phyloP scores from a whole-genome alignment of 805 yeast species.

The Myxozyma lipomycoides region DNA sequence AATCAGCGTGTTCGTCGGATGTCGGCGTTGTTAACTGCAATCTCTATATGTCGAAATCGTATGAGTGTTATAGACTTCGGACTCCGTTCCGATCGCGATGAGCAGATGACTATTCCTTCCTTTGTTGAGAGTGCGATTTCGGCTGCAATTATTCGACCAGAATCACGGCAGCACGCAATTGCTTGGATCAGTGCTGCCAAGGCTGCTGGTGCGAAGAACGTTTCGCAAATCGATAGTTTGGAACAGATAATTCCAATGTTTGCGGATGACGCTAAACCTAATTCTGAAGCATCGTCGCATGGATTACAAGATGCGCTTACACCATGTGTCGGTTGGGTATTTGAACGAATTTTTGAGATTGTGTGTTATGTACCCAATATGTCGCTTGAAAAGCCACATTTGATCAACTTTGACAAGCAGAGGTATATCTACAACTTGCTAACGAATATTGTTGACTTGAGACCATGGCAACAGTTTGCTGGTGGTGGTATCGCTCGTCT shows the following conservation, averaged over 20 bases:
- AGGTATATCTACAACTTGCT: slow-evolving; percentile 63
- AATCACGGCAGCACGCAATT: slow-evolving; percentile 62
- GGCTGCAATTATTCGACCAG: slow-evolving; percentile 74
- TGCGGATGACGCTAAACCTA: neutral
- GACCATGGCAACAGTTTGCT: slow-evolving; percentile 31
- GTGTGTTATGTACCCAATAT: slow-evolving; percentile 75
- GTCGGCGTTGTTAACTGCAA: slow-evolving; percentile 60
- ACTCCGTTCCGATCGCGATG: slow-evolving; percentile 4
- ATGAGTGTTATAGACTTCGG: slow-evolving; percentile 51
- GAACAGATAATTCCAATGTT: slow-evolving; percentile 19
- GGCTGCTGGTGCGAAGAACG: slow-evolving; percentile 27
- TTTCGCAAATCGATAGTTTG: slow-evolving; percentile 28
- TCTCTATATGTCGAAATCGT: slow-evolving; percentile 61
- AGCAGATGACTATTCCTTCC: slow-evolving; percentile 55
- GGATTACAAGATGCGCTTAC: slow-evolving; percentile 44
- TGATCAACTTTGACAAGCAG: slow-evolving; percentile 82
- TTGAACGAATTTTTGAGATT: slow-evolving; percentile 72
- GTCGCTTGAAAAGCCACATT: slow-evolving; percentile 56
- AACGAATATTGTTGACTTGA: slow-evolving; percentile 49
- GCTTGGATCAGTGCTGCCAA: slow-evolving; percentile 65
- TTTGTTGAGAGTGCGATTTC: slow-evolving; percentile 76
- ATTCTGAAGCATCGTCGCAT: slow-evolving; percentile 1
- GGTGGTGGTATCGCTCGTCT: slow-evolving; percentile 17
- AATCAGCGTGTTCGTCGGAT: slow-evolving; percentile 64
- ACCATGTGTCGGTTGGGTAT: slow-evolving; percentile 90